phyloP scores from a whole-genome alignment of 192 early-diverging fungal species.

The Paraglomus occultum region DNA sequence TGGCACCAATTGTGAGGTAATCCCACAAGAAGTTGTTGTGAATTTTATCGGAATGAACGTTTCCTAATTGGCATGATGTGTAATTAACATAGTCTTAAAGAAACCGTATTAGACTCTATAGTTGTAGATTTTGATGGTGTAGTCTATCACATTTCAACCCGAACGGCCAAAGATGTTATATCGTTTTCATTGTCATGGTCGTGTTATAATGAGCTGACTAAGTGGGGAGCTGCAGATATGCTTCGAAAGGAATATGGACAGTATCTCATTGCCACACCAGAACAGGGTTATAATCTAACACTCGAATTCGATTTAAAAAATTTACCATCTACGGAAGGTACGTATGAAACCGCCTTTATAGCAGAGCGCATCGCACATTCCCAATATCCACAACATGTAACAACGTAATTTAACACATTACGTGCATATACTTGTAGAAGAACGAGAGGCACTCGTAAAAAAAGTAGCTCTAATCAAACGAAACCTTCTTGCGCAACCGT shows the following conservation, averaged over 20 bases:
- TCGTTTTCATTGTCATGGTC: conserved; percentile 79
- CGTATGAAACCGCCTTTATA: no score
- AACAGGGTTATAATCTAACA: conserved; percentile 76
- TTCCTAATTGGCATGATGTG: background rate
- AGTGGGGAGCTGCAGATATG: conserved; percentile 83
- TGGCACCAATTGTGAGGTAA: conserved; percentile 55
- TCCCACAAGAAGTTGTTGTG: background rate
- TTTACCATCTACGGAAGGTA: conserved; percentile 75
- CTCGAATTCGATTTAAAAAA: conserved; percentile 79
- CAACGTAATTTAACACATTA: background rate
- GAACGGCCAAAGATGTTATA: conserved; percentile 49
- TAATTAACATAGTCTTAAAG: conserved; percentile 41
- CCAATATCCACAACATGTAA: background rate
- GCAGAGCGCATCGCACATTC: background rate
- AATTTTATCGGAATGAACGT: background rate
- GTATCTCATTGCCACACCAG: conserved; percentile 55
- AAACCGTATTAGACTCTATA: conserved; percentile 69
- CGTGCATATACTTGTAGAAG: conserved; percentile 30
- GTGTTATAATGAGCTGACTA: conserved; percentile 78
- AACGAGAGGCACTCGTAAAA: conserved; percentile 66
- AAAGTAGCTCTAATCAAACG: conserved; percentile 90
- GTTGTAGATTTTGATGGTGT: conserved; percentile 99
- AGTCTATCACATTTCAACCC: conserved; percentile 76
- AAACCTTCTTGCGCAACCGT: conserved; percentile 91
- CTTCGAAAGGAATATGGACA: conserved; percentile 79